Evolutionary conservation across 257 asterid species (phyloP).

Genomic region (Ilex aquifolium): DNA sequence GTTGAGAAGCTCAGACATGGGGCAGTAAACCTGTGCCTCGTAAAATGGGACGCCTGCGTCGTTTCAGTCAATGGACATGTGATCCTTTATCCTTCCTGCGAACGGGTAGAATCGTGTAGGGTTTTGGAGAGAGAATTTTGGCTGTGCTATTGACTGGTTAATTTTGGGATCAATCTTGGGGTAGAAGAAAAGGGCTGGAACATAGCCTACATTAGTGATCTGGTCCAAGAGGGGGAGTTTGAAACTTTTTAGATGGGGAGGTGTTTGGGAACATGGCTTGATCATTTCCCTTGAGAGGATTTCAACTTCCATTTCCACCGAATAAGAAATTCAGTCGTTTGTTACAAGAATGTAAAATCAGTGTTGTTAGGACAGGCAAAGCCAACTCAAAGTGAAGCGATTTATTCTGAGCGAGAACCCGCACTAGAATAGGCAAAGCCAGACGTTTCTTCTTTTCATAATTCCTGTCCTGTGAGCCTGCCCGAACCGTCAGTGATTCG

Average conservation of each 20-base stretch:
- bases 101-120: neutral
- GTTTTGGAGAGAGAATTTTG: slow-evolving; percentile 3
- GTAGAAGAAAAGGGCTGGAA: neutral
- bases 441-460: no score
- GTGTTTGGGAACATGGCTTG: slow-evolving; percentile 4
- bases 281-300: neutral
- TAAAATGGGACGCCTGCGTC: neutral
- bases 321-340: no score
- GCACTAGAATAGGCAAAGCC: no score
- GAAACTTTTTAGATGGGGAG: neutral
- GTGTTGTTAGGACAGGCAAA: no score
- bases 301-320: no score
- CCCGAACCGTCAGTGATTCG: no score
- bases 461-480: no score
- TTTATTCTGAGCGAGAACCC: no score
- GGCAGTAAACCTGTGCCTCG: neutral
- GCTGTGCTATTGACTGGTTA: neutral
- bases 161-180: neutral
- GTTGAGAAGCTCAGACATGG: slow-evolving; percentile 8
- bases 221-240: slow-evolving; percentile 4
- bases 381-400: no score
- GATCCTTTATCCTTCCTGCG: slow-evolving; percentile 3
- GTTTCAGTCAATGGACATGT: slow-evolving; percentile 6
- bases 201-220: neutral
- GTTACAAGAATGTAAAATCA: no score